Evolutionary conservation across 441 rosid species (phyloP).

Genomic region (Theobroma grandiflorum): DNA sequence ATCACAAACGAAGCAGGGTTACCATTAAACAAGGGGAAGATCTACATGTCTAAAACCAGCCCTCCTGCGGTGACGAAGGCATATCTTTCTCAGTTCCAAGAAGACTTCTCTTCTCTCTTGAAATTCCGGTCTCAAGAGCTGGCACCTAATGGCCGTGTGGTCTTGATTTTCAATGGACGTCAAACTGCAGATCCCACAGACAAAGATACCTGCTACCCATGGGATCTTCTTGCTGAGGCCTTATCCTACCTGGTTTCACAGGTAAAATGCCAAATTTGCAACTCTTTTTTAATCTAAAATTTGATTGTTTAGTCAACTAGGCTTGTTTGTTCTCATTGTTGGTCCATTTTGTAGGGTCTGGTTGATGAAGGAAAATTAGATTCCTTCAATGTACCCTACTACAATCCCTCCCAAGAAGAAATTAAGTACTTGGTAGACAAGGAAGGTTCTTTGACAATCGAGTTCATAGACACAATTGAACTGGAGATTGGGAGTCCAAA

Average conservation of each 20-base stretch:
- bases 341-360: neutral
- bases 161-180: neutral
- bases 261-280: neutral
- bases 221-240: neutral
- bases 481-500: neutral
- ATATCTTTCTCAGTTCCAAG: neutral
- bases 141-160: neutral
- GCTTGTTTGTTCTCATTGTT: neutral
- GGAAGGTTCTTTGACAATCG: neutral
- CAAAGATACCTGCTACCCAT: neutral
- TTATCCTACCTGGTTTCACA: neutral
- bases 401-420: neutral
- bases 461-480: neutral
- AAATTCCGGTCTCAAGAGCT: neutral
- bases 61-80: neutral
- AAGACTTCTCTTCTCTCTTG: neutral
- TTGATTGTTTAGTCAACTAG: no score
- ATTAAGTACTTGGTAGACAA: neutral
- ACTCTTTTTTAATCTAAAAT: no score
- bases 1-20: neutral
- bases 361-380: slow-evolving; percentile 2
- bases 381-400: neutral
- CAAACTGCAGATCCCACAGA: neutral
- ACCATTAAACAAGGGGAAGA: neutral
- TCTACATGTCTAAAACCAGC: neutral